Conservation (phyloP, 2,329 filamentous ascomycete genomes). For the Aspergillus luchuensis region DNA sequence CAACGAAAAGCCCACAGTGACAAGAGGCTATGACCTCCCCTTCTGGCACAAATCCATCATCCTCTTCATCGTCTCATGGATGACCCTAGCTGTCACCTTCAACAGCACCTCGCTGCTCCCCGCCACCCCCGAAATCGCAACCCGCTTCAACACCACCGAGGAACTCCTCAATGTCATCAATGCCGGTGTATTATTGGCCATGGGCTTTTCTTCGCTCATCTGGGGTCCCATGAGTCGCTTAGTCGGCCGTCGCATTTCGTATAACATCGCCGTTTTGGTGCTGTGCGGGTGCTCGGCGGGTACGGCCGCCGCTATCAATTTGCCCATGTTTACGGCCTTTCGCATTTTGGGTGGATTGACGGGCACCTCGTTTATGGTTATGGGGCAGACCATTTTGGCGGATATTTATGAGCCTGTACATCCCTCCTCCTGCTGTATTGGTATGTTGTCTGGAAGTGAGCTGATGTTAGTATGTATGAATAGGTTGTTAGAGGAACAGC, state of each 20-base stretch:
- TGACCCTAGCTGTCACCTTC: constrained; percentile 45
- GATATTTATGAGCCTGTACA: constrained; percentile 44
- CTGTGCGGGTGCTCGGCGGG: constrained; percentile 36
- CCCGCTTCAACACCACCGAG: constrained; percentile 38
- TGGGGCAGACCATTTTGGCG: constrained; percentile 42
- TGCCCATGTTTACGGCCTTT: constrained; percentile 41
- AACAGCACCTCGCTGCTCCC: constrained; percentile 47
- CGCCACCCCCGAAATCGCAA: constrained; percentile 44
- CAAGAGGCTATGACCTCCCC: constrained; percentile 30
- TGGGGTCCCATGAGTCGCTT: constrained; percentile 38
- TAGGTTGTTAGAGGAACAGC: constrained; percentile 47
- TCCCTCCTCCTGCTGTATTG: neutral
- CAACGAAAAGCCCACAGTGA: neutral
- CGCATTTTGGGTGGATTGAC: constrained; percentile 39
- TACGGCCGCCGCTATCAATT: constrained; percentile 34
- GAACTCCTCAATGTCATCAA: constrained; percentile 42
- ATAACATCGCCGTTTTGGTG: constrained; percentile 39
- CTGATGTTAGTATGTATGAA: neutral
- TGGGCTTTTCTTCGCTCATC: constrained; percentile 42
- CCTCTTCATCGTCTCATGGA: constrained; percentile 46
- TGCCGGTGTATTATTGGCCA: constrained; percentile 40
- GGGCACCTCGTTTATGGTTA: constrained; percentile 44
- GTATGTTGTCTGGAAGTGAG: too few species aligned
- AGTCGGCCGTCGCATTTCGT: constrained; percentile 34
- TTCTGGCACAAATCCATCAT: constrained; percentile 46